Conservation (phyloP, 1,139 yeast species). For the Protomyces macrosporus region DNA sequence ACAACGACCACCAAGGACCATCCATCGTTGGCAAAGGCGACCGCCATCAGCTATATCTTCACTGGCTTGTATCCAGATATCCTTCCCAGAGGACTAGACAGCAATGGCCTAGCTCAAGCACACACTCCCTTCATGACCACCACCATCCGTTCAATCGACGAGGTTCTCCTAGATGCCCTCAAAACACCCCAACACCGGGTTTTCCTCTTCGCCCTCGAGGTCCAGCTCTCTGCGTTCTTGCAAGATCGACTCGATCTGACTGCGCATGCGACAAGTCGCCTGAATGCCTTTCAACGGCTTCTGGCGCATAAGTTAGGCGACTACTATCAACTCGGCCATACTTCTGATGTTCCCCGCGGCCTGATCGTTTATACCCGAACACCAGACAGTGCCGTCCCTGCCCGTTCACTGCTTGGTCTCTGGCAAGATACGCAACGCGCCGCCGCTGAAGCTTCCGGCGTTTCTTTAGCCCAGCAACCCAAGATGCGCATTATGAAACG, state of each 20-base stretch:
- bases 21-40: too few species aligned
- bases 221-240: neutral
- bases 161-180: conserved; percentile 1
- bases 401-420: neutral
- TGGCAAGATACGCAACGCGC: neutral
- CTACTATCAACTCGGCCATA: conserved; percentile 15
- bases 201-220: neutral
- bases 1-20: too few species aligned
- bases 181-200: neutral
- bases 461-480: neutral
- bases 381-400: conserved; percentile 8
- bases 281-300: conserved; percentile 20
- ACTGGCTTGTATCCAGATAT: neutral
- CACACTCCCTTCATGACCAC: neutral
- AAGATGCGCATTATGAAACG: conserved; percentile 17
- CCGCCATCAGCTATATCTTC: neutral
- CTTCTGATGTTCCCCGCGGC: neutral
- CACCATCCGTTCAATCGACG: neutral
- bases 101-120: neutral
- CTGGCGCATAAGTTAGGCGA: conserved; percentile 25
- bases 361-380: conserved; percentile 8
- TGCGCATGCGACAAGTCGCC: conserved; percentile 4
- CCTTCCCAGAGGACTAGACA: neutral
- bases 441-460: neutral
- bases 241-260: neutral